Percentiles rank a stretch among this genome's conserved stretches.
Evolutionary conservation across 2,329 filamentous ascomycete species (phyloP).

Genomic region (Didymella glomerata): DNA sequence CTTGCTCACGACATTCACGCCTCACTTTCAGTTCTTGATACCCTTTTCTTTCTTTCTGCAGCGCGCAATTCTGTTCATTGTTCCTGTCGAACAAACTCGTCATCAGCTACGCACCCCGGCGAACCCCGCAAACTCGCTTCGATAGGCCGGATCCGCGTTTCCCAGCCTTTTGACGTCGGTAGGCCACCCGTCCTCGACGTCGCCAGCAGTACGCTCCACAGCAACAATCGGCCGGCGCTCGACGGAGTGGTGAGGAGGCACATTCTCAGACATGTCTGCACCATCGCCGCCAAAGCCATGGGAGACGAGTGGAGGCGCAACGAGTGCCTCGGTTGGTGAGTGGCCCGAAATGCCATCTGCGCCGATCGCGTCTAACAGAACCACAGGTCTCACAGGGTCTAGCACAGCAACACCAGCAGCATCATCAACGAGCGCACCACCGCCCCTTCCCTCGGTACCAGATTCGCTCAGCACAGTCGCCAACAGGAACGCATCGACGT

Average conservation of each 20-base stretch:
- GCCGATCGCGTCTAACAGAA: conserved; percentile 35
- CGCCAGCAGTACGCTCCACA: conserved; percentile 20
- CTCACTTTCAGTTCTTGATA: conserved; percentile 11
- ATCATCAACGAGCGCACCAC: conserved; percentile 57
- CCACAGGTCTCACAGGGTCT: conserved; percentile 45
- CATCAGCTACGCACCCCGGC: conserved; percentile 24
- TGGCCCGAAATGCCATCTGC: conserved; percentile 26
- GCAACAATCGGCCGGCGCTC: conserved; percentile 26
- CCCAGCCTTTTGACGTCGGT: conserved; percentile 24
- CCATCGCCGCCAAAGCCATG: conserved; percentile 95
- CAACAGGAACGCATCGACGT: conserved; percentile 86
- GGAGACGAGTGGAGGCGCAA: conserved; percentile 78
- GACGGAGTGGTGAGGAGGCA: conserved; percentile 38
- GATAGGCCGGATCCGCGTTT: conserved; percentile 23
- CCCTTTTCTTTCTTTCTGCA: conserved; percentile 6
- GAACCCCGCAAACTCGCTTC: conserved; percentile 37
- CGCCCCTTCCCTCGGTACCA: conserved; percentile 82
- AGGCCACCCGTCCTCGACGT: conserved; percentile 23
- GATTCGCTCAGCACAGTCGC: conserved; percentile 79
- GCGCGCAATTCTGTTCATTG: conserved; percentile 1
- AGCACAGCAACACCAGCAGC: conserved; percentile 55
- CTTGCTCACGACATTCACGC: conserved; percentile 9
- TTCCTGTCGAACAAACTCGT: background rate
- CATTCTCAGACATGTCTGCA: conserved; percentile 59
- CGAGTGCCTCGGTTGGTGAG: conserved; percentile 52